Base-by-base conservation (phyloP, 768 basidiomycete genomes). In the Tylopilus rubrobrunneus region DNA sequence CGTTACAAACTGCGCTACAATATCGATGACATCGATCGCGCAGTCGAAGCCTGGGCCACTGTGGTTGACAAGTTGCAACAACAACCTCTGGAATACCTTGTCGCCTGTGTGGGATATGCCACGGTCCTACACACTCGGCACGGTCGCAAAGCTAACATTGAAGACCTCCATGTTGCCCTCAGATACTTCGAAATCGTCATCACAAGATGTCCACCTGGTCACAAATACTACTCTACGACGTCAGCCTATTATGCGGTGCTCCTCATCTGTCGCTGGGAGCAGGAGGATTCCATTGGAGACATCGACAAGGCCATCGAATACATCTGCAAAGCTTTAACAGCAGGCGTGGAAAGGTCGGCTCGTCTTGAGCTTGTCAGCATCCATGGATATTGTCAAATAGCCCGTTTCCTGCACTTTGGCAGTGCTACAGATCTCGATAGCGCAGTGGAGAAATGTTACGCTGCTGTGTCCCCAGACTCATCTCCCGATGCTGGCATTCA, bases 371-470 rank as follows among this genome's bases (percentile, higher is more conserved):
- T 58, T 0, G 43, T 62, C 31, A 50, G 52, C 34, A 45, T 28
- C 21, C 58, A 62, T 9, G 65, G 65, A 1, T 48, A 39, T 47
- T 53, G 59, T 17, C 45, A 62, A 7, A 17, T 41, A 15, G 29
- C 14, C 19, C 62, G 69, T 17, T 71, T 63, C 48, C 0, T 59
- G n/a, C 51, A 55, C 25, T 41, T 36, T 7, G 67, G 70, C 7
- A 48, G 49, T n/a, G 37, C 23, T 5, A 25, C 49, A 14, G 67
- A 71, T 51, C 49, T 72, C 1, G 63, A 70, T 23, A 54, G 61
- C 34, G 63, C 64, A 7, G 60, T 70, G 34, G 52, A 53, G 49
- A 49, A 40, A 34, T 59, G 61, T 14, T 48, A 53, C 25, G 42
- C 49, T 5, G 64, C 59, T 12, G 25, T 59, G 2, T 51, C 50